Conservation (phyloP, 73 alveolate species). For the Paramecium pentaurelia region DNA sequence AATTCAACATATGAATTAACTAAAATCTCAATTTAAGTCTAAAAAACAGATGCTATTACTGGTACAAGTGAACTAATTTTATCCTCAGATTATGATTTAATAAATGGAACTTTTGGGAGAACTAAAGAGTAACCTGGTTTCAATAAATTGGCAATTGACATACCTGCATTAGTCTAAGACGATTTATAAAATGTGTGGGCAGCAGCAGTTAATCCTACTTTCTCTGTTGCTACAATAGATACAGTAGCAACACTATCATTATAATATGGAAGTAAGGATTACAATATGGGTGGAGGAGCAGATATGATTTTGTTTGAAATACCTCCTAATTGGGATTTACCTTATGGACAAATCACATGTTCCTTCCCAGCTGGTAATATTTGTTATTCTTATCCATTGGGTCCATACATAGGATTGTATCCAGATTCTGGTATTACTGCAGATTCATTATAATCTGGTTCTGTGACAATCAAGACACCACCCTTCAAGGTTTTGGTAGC, state of each 20-base stretch:
- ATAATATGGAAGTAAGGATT: neutral
- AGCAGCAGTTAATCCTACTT: neutral
- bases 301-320: slow-evolving; percentile 20
- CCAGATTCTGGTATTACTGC: neutral
- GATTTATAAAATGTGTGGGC: neutral
- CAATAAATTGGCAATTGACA: neutral
- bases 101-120: slow-evolving; percentile 3
- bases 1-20: slow-evolving; percentile 13
- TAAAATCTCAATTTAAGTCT: neutral
- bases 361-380: neutral
- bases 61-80: neutral
- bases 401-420: neutral
- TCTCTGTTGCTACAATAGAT: neutral
- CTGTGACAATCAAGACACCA: slow-evolving; percentile 13
- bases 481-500: slow-evolving; percentile 27
- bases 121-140: slow-evolving; percentile 14
- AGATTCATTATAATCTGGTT: neutral
- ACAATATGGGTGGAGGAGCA: slow-evolving; percentile 25
- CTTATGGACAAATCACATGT: neutral
- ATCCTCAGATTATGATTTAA: neutral
- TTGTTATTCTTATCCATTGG: neutral
- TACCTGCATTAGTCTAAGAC: neutral
- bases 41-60: slow-evolving; percentile 19
- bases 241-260: neutral
- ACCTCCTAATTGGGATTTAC: slow-evolving; percentile 29